Conservation (phyloP, 192 early-diverging fungal species). For the Ambispora gerdemannii region DNA sequence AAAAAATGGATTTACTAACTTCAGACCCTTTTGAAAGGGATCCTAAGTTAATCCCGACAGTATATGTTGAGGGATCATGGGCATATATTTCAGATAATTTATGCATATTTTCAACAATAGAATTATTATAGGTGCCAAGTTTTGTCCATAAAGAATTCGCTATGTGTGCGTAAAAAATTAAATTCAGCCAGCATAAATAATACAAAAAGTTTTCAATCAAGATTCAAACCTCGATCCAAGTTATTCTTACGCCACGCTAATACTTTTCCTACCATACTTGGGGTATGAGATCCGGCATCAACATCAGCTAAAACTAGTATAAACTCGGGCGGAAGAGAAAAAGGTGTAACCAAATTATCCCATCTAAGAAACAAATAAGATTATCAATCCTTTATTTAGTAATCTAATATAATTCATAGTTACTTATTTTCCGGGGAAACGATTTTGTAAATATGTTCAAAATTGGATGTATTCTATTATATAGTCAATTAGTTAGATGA, state of each 20-base stretch:
- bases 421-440: slow-evolving; percentile 45
- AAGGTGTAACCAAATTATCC: slow-evolving; percentile 63
- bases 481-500: no score
- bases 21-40: slow-evolving; percentile 40
- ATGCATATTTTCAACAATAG: slow-evolving; percentile 55
- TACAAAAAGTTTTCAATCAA: background rate
- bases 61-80: slow-evolving; percentile 41
- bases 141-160: slow-evolving; percentile 58
- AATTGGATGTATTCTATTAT: slow-evolving; percentile 37
- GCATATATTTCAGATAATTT: slow-evolving; percentile 35
- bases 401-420: background rate
- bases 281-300: slow-evolving; percentile 90
- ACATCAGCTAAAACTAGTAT: slow-evolving; percentile 87
- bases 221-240: slow-evolving; percentile 53
- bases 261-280: slow-evolving; percentile 84
- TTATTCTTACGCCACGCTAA: slow-evolving; percentile 76
- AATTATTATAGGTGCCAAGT: slow-evolving; percentile 60
- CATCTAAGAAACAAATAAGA: slow-evolving; percentile 41
- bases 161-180: slow-evolving; percentile 17
- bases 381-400: background rate
- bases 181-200: background rate
- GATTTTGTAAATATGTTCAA: slow-evolving; percentile 34
- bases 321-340: slow-evolving; percentile 71
- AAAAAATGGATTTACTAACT: slow-evolving; percentile 32
- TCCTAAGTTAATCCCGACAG: slow-evolving; percentile 47